These are phyloP conservation scores for Pyrus betulifolia DNA, from an alignment of 306 rosid species.

Conservation along the genomic window DNA sequence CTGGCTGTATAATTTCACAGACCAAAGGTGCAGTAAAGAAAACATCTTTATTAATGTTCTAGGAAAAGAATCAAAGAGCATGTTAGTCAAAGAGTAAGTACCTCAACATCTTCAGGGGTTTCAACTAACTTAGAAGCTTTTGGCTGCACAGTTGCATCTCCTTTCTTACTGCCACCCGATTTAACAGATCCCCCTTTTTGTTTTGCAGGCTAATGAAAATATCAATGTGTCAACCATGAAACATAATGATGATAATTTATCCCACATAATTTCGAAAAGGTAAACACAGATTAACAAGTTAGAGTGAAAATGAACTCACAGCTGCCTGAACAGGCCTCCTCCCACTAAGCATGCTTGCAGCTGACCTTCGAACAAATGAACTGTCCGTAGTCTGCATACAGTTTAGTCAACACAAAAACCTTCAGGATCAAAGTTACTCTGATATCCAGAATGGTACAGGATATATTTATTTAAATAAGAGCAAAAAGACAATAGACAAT, in stretches of 20 bases:
- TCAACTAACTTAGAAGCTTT: constrained; percentile 60
- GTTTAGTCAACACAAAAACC: neutral
- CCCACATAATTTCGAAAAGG: neutral
- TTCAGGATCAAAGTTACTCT: neutral
- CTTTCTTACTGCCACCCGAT: constrained; percentile 53
- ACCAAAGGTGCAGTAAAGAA: neutral
- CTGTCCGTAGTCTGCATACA: constrained; percentile 53
- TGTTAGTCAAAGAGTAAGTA: constrained; percentile 11
- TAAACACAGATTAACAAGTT: neutral
- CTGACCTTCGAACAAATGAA: constrained; percentile 69
- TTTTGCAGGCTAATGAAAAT: constrained; percentile 40
- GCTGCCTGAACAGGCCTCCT: constrained; percentile 81
- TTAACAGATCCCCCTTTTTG: constrained; percentile 67
- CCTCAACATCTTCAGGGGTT: constrained; percentile 90
- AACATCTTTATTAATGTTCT: neutral
- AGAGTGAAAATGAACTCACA: constrained; percentile 44
- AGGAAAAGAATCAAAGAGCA: constrained; percentile 2
- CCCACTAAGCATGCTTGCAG: constrained; percentile 99
- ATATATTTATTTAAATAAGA: neutral
- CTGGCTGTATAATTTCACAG: constrained; percentile 46
- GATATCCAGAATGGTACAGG: neutral
- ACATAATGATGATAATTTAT: neutral
- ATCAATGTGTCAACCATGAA: constrained; percentile 13
- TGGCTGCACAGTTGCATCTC: constrained; percentile 56
- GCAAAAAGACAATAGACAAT: neutral